These are phyloP conservation scores for Akanthomyces dipterigenus DNA, from an alignment of 2,329 filamentous ascomycete species.

Conservation along the genomic window DNA sequence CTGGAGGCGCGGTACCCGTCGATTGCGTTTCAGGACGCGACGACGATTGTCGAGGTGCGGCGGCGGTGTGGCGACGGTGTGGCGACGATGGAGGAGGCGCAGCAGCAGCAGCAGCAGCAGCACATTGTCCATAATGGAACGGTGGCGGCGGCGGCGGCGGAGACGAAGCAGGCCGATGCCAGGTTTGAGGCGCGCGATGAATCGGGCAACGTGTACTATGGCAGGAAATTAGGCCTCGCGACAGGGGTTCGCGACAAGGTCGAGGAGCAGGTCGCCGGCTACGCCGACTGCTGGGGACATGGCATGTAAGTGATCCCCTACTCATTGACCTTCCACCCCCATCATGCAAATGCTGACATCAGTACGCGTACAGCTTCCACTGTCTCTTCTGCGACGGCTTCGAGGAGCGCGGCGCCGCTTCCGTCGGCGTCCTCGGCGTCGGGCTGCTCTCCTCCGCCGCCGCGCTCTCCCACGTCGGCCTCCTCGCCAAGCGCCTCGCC, in stretches of 20 bases:
- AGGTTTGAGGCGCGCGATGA: constrained; percentile 34
- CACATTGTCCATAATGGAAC: background rate
- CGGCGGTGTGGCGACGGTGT: background rate
- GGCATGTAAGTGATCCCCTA: constrained; percentile 35
- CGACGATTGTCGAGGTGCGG: constrained; percentile 16
- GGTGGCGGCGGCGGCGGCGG: background rate
- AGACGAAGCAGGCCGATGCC: constrained; percentile 13
- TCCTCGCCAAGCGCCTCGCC: constrained; percentile 38
- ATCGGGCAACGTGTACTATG: constrained; percentile 35
- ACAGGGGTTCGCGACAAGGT: constrained; percentile 46
- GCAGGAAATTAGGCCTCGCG: constrained; percentile 48
- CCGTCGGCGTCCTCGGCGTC: constrained; percentile 40
- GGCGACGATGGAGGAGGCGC: background rate
- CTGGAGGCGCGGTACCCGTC: constrained; percentile 28
- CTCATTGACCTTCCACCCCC: background rate
- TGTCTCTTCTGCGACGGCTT: constrained; percentile 56
- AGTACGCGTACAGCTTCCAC: constrained; percentile 37
- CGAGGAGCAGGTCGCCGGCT: constrained; percentile 43
- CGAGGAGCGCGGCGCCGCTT: constrained; percentile 43
- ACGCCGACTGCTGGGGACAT: constrained; percentile 46
- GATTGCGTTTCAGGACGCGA: constrained; percentile 21
- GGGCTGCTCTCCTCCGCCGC: constrained; percentile 25
- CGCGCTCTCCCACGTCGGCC: constrained; percentile 32
- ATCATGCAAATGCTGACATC: constrained; percentile 14
- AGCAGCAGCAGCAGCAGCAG: background rate